Conservation (phyloP, 2,329 filamentous ascomycete genomes). For the Verticillium alfalfae region DNA sequence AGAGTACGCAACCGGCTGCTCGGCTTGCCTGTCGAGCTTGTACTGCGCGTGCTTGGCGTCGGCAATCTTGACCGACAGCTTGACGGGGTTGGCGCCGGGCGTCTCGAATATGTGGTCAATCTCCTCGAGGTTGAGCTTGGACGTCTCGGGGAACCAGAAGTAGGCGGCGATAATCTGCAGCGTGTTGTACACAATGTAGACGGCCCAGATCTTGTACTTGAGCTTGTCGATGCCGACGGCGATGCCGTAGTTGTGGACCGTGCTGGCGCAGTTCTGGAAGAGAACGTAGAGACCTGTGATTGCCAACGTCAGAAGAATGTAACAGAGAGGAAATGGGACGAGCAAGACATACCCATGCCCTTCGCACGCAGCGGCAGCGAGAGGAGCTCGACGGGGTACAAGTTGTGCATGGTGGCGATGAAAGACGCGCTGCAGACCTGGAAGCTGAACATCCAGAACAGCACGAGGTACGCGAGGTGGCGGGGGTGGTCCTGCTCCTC, state of each 20-base stretch:
- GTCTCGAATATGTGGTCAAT: constrained; percentile 49
- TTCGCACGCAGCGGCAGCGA: constrained; percentile 36
- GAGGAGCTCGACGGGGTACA: constrained; percentile 38
- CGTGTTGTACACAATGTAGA: constrained; percentile 44
- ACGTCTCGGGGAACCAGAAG: constrained; percentile 48
- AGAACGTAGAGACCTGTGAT: background rate
- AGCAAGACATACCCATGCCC: constrained; percentile 30
- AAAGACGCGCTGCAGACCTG: constrained; percentile 38
- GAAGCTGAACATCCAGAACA: constrained; percentile 42
- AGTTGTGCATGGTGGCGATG: constrained; percentile 41
- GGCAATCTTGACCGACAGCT: constrained; percentile 10
- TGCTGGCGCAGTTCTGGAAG: constrained; percentile 21
- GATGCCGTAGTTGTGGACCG: constrained; percentile 39
- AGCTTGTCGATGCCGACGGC: constrained; percentile 37
- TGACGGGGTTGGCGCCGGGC: constrained; percentile 5
- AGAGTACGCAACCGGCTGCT: background rate
- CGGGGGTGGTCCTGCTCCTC: constrained; percentile 16
- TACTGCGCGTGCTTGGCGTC: constrained; percentile 7
- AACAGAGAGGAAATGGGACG: background rate
- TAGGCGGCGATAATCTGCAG: constrained; percentile 39
- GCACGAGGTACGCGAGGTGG: constrained; percentile 31
- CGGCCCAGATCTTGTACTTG: constrained; percentile 44
- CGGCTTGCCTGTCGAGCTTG: constrained; percentile 2
- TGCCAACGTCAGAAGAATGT: background rate
- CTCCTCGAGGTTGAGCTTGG: constrained; percentile 44